Evolutionary conservation across 2,329 filamentous ascomycete genomes (phyloP).

Genomic region (Aspergillus latus): DNA sequence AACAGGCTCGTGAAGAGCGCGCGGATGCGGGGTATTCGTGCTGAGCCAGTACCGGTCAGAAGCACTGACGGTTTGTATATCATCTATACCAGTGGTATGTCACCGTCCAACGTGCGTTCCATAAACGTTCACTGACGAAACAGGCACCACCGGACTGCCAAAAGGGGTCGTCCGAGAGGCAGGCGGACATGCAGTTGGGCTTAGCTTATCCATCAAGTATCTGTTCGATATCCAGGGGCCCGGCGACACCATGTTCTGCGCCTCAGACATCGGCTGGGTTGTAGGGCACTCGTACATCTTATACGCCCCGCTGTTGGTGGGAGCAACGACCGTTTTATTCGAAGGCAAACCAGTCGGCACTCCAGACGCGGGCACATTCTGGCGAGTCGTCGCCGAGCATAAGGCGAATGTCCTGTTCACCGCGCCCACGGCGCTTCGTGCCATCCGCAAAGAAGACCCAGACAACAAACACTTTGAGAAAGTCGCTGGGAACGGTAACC

Average conservation of each 20-base stretch:
- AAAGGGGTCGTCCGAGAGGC: conserved; percentile 83
- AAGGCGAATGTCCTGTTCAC: conserved; percentile 82
- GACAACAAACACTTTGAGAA: conserved; percentile 65
- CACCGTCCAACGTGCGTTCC: not conserved
- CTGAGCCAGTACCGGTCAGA: conserved; percentile 73
- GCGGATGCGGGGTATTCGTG: conserved; percentile 63
- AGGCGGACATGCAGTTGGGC: conserved; percentile 81
- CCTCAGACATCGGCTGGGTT: conserved; percentile 90
- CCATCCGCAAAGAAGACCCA: conserved; percentile 83
- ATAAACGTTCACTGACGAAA: not conserved
- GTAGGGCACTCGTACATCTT: conserved; percentile 85
- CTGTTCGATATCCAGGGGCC: conserved; percentile 80
- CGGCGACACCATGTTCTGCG: conserved; percentile 77
- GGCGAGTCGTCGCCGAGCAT: conserved; percentile 82
- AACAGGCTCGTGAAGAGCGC: conserved; percentile 72
- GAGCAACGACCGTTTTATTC: conserved; percentile 82
- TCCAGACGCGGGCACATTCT: conserved; percentile 82
- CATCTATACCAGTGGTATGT: conserved; percentile 72
- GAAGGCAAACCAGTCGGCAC: conserved; percentile 94
- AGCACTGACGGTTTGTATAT: conserved; percentile 83
- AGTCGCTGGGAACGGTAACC: conserved; percentile 65
- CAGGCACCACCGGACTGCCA: conserved; percentile 74
- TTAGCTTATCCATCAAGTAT: conserved; percentile 79
- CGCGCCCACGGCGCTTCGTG: conserved; percentile 81
- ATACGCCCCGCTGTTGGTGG: conserved; percentile 81